These are phyloP conservation scores for Ophiostoma sp. DNA, from an alignment of 2,329 filamentous ascomycete genomes.

Conservation along the genomic window DNA sequence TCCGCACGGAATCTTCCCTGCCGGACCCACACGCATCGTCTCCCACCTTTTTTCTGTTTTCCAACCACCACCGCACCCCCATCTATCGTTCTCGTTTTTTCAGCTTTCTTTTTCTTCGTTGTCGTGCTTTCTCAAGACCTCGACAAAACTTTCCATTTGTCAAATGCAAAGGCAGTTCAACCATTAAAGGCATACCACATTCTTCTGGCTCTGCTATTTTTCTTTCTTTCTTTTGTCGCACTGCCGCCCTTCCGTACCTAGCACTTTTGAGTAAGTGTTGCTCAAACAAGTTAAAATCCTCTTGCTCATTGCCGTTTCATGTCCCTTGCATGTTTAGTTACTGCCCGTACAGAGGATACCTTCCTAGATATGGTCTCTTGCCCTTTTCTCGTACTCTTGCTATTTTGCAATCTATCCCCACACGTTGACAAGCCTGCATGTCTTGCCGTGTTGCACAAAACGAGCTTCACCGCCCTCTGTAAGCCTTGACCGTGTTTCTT, in stretches of 20 bases:
- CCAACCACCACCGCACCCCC: too few species aligned
- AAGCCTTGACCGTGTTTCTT: background rate
- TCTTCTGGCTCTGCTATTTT: background rate
- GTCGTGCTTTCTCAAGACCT: too few species aligned
- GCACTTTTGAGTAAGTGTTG: background rate
- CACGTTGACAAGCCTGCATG: background rate
- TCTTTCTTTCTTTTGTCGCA: background rate
- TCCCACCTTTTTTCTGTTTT: background rate
- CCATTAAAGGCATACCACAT: too few species aligned
- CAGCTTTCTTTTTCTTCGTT: background rate
- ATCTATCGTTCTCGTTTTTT: too few species aligned
- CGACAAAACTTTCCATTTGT: background rate
- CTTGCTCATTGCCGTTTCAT: background rate
- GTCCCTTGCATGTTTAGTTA: background rate
- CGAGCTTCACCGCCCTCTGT: background rate
- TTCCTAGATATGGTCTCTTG: too few species aligned
- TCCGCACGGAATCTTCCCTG: constrained; percentile 14
- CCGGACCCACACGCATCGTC: background rate
- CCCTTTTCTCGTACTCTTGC: too few species aligned
- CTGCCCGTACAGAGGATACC: background rate
- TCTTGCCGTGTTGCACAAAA: background rate
- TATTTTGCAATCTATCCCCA: background rate
- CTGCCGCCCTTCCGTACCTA: too few species aligned
- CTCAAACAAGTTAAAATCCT: background rate
- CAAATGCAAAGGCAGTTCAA: background rate